Evolutionary conservation across 805 yeast species (phyloP), one percentile per base, ranked within the genome.

Genomic region (Yamadazyma paraphyllophila): DNA sequence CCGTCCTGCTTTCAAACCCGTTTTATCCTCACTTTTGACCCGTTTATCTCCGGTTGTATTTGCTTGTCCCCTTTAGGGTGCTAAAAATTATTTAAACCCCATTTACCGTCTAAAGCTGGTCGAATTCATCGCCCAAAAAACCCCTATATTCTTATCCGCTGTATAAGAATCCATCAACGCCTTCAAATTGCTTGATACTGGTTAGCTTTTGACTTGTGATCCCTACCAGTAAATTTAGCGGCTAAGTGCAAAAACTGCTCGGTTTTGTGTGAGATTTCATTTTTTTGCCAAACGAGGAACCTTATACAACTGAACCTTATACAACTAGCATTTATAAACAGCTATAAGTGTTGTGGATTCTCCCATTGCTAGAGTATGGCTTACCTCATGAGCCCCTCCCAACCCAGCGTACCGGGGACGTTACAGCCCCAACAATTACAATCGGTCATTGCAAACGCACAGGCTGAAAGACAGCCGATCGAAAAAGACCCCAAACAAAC

Each of bases 271-370:
- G 38, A 37, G 20, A 17, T 43, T 41, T 37, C 13, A 26, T 38
- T 43, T 43, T 43, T 44, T 44, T 44, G 47, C 47, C 47, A 44
- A 44, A 43, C 44, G 47, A 44, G 44, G 26, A 41, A 30, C 31
- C 31, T 5, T n/a, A 20, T 4, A 29, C 13, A n/a, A 4, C 31
- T 29, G n/a, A n/a, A 29, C 4, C 31, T 5, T n/a, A 20, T 4
- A 29, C 13, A n/a, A 4, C 31, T 29, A 4, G 31, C 31, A 11
- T 29, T 5, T 11, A 29, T n/a, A n/a, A n/a, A n/a, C n/a, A n/a
- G n/a, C n/a, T n/a, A n/a, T n/a, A n/a, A n/a, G n/a, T n/a, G n/a
- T n/a, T n/a, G n/a, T n/a, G n/a, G n/a, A n/a, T n/a, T n/a, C n/a
- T 20, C 24, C 24, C 6, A 29, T 29, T 29, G 31, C 31, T 29